These are phyloP conservation scores for Choiromyces venosus DNA, from an alignment of 495 filamentous ascomycete species.

Conservation along the genomic window DNA sequence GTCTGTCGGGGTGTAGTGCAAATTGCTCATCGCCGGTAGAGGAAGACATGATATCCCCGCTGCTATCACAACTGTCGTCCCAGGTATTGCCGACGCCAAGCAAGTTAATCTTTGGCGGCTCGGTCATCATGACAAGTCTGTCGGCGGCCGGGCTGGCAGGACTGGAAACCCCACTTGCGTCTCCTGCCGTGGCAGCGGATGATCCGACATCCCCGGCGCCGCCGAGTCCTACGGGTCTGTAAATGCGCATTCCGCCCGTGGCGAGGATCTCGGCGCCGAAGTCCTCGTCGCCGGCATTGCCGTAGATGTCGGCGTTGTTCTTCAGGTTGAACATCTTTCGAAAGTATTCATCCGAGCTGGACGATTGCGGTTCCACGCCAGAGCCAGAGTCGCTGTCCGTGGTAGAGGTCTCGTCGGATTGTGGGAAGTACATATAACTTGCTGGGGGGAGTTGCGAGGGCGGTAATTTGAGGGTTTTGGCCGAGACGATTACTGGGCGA, in stretches of 20 bases:
- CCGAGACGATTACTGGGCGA: slow-evolving; percentile 37
- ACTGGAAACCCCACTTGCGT: slow-evolving; percentile 29
- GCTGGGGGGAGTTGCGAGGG: slow-evolving; percentile 39
- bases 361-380: slow-evolving; percentile 28
- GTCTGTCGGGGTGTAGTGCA: slow-evolving; percentile 23
- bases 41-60: slow-evolving; percentile 25
- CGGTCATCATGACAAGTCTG: slow-evolving; percentile 5
- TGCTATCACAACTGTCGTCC: slow-evolving; percentile 25
- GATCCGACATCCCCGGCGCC: slow-evolving; percentile 24
- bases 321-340: slow-evolving; percentile 14
- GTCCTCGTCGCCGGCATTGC: slow-evolving; percentile 32
- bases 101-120: slow-evolving; percentile 9
- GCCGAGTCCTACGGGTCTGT: slow-evolving; percentile 5
- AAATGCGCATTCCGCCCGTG: slow-evolving; percentile 28
- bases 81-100: slow-evolving; percentile 19
- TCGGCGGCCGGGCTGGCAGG: slow-evolving; percentile 8
- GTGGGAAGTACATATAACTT: slow-evolving; percentile 34
- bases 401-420: slow-evolving; percentile 39
- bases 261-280: slow-evolving; percentile 6
- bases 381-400: slow-evolving; percentile 38
- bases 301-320: slow-evolving; percentile 19
- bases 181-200: slow-evolving; percentile 39
- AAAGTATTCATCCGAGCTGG: slow-evolving; percentile 33
- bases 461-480: slow-evolving; percentile 28
- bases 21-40: slow-evolving; percentile 24